Conservation (phyloP, 306 rosid species). For the Lathyrus sativus region DNA sequence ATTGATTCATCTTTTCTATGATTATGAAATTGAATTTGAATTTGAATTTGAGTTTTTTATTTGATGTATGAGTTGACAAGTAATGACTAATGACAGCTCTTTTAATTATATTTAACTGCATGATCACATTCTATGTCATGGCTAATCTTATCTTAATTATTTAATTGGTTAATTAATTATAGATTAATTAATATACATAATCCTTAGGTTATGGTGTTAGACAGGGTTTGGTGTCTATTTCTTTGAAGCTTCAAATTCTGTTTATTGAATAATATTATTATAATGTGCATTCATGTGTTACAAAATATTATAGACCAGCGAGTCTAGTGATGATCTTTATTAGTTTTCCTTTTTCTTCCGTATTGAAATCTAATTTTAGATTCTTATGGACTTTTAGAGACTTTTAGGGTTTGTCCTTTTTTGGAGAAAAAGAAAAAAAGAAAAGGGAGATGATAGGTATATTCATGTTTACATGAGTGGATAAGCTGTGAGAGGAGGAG, state of each 20-base stretch:
- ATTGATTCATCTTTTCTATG: not conserved
- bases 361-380: slow-evolving; percentile 31
- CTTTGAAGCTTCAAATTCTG: slow-evolving; percentile 8
- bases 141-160: slow-evolving; percentile 14
- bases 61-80: slow-evolving; percentile 27
- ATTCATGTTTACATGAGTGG: slow-evolving; percentile 47
- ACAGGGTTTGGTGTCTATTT: slow-evolving; percentile 12
- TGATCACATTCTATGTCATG: slow-evolving; percentile 26
- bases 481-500: slow-evolving; percentile 86
- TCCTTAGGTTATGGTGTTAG: not conserved
- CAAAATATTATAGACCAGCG: slow-evolving; percentile 16
- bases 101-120: slow-evolving; percentile 33
- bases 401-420: slow-evolving; percentile 53
- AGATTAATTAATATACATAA: not conserved
- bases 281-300: slow-evolving; percentile 23
- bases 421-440: slow-evolving; percentile 32
- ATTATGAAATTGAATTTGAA: slow-evolving; percentile 13
- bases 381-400: slow-evolving; percentile 41
- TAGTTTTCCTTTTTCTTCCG: slow-evolving; percentile 36
- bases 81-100: slow-evolving; percentile 43
- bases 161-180: not conserved
- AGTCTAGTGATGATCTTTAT: slow-evolving; percentile 31
- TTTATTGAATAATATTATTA: not conserved
- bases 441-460: slow-evolving; percentile 26
- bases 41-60: slow-evolving; percentile 15